Evolutionary conservation across 148 eudicot genomes (phyloP), one percentile per base, ranked within the genome.

Genomic region (Selenicereus undatus): DNA sequence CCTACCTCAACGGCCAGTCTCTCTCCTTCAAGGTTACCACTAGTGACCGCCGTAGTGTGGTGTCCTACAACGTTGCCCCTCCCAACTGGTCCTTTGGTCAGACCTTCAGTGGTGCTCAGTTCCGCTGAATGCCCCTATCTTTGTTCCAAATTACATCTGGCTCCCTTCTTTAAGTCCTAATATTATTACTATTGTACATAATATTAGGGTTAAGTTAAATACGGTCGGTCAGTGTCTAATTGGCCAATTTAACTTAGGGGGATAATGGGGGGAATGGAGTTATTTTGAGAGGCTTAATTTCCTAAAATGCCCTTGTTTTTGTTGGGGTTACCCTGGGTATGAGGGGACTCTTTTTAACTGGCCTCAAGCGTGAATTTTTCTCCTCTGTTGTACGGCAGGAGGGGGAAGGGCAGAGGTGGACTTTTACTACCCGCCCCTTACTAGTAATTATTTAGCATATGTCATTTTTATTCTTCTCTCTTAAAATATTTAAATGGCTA

Each of bases 21-120:
- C 94, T 92, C 75, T 92, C 97, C 1, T 91, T 92, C 65, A 91
- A 84, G 86, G 92, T 89, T 79, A 89, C 90, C 77, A 86, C 94
- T 0, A 87, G 94, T n/a, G 90, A 91, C 45, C 88, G 94, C 1
- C 85, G 81, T 29, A 86, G 80, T 39, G 84, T 91, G 2, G 90
- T 89, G 27, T 88, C 92, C 85, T 77, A 74, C 86, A 91, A 91
- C 52, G 92, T 79, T 62, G 92, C 90, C 74, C 92, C 92, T 9
- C 72, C 92, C 16, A 32, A 80, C 20, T 91, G 94, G 94, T 85
- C 90, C 52, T 91, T 89, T 48, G 94, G 94, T 11, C 91, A 89
- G 86, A 91, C 94, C 75, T 91, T 65, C 72, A 32, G 77, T 0
- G 91, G 93, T 0, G 81, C 78, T 11, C 93, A 91, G 60, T 85